Evolutionary conservation across 345 rosid species (phyloP).

Genomic region (Luvunga scandens): DNA sequence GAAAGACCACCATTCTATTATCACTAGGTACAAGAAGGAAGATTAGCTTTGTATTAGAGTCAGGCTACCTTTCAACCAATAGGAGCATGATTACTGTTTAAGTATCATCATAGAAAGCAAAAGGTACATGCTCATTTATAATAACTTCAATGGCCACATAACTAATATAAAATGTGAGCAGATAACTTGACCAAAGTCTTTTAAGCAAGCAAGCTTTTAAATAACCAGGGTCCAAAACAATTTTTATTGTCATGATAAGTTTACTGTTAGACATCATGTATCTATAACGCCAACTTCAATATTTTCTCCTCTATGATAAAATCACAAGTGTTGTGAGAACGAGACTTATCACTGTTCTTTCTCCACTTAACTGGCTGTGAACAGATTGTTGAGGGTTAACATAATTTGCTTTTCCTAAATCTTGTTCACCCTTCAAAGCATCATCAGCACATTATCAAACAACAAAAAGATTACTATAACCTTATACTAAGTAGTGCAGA

Average conservation of each 20-base stretch:
- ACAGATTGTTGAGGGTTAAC: background rate
- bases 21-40: background rate
- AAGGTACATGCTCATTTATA: background rate
- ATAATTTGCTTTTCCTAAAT: background rate
- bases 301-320: background rate
- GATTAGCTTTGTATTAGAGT: background rate
- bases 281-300: background rate
- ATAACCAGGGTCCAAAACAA: background rate
- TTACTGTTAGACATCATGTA: background rate
- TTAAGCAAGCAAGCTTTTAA: background rate
- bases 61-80: background rate
- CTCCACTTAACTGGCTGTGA: background rate
- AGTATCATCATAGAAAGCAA: background rate
- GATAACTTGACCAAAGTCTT: background rate
- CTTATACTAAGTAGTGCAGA: background rate
- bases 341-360: background rate
- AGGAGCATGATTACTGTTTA: background rate
- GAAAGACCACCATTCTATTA: background rate
- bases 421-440: background rate
- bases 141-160: background rate
- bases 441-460: background rate
- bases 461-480: background rate
- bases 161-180: background rate
- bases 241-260: background rate
- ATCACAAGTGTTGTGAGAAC: background rate